Evolutionary conservation across 2,329 filamentous ascomycete genomes (phyloP), one percentile per base, ranked within the genome.

Genomic region (Fusarium praegraminearum): DNA sequence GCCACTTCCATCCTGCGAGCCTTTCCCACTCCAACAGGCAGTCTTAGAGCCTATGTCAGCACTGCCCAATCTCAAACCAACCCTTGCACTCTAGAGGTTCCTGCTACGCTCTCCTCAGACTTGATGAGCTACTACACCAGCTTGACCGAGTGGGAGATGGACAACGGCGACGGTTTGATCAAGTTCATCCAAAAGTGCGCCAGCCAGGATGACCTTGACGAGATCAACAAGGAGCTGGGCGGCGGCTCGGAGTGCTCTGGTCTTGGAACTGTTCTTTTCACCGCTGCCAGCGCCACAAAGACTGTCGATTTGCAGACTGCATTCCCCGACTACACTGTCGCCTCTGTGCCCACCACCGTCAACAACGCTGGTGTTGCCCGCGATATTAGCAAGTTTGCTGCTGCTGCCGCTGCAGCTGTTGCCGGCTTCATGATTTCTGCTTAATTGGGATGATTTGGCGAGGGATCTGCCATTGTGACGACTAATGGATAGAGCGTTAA

Each of bases 71-170:
- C 62, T n/a, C 7, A 26, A 18, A 52, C 45, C 16, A 43, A 70
- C 10, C 24, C 45, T 7, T 70, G 67, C 30, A 67, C 36, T 32
- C 50, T 70, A 11, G 26, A 24, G 26, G 63, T 51, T 35, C 67
- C 67, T 32, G 52, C 57, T 20, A 70, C 67, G 1, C 10, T 70
- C 2, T 70, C 67, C 1, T 57, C 64, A 0, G 52, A 57, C 2
- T n/a, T 70, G 22, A 45, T 70, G 57, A 45, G 36, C 11, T 70
- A 67, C n/a, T 30, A 70, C n/a, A 70, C 67, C 5, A 32, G 20
- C 8, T 9, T 67, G n/a, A 32, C 30, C 7, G 22, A 59, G 15
- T 70, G 63, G 50, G 16, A 36, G 5, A 26, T 35, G 4, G 58
- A 67, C 11, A 56, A 55, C 16, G 28, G 40, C 0, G 50, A 46